Percentiles rank a stretch among this genome's conserved stretches.
These are phyloP conservation scores for Candida chauliodis DNA, from an alignment of 805 yeast genomes.

Conservation along the genomic window DNA sequence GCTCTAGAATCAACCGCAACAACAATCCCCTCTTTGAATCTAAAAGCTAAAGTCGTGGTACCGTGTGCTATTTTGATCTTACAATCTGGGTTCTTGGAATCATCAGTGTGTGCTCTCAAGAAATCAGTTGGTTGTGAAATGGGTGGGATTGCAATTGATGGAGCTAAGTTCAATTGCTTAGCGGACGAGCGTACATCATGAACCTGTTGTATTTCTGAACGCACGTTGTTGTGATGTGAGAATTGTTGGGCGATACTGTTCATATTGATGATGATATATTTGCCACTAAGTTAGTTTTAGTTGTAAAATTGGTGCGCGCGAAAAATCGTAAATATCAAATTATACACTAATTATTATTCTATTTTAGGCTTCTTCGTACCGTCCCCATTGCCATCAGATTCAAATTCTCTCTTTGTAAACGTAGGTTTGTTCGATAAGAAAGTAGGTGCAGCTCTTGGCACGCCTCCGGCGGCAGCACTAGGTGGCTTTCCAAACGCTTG, in stretches of 20 bases:
- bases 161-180: conserved; percentile 42
- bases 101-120: conserved; percentile 97
- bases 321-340: conserved; percentile 2
- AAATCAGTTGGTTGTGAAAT: conserved; percentile 87
- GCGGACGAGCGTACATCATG: conserved; percentile 16
- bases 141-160: conserved; percentile 72
- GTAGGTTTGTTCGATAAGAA: conserved; percentile 33
- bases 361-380: conserved; percentile 7
- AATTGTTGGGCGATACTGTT: conserved; percentile 37
- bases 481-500: conserved; percentile 29
- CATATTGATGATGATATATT: conserved; percentile 27
- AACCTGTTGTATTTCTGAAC: conserved; percentile 28
- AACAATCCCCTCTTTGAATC: conserved; percentile 91
- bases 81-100: conserved; percentile 87
- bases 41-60: conserved; percentile 95
- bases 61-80: conserved; percentile 97
- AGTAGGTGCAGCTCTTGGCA: conserved; percentile 34
- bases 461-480: conserved; percentile 12
- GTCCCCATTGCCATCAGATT: conserved; percentile 8
- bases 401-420: conserved; percentile 11
- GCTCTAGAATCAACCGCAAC: conserved; percentile 99
- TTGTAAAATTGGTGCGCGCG: not conserved
- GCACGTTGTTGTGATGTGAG: conserved; percentile 26
- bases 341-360: conserved; percentile 1
- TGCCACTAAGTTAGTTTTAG: conserved; percentile 3